Base-by-base conservation (phyloP, 2,329 filamentous ascomycete species). In the Fusarium paranaense region DNA sequence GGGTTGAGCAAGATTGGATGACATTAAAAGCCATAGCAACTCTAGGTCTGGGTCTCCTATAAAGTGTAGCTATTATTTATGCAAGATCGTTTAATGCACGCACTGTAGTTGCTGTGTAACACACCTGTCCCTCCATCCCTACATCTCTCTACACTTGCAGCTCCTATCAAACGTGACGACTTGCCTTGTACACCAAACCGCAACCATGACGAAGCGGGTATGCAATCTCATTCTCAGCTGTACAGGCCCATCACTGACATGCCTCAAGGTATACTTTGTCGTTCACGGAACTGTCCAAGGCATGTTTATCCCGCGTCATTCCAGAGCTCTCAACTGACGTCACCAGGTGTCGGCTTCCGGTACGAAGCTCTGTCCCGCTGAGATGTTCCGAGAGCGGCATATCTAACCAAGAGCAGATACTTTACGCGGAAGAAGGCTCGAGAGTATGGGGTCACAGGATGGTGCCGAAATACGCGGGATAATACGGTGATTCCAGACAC, bases 241-340 rank as follows among this genome's bases (percentile, higher is more conserved):
- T 9, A 6, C 14, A 13, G 14, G 2, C 38, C 38, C 2, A 14
- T n/a, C 50, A 6, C 54, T 78, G 30, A 78, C 22, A 18, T 3
- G 4, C n/a, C 25, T 0, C 6, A 58, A 92, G 90, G 82, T 91
- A 35, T 90, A 90, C 75, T 93, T 92, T 79, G 83, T 89, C 18
- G 92, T 91, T 67, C 90, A 93, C 76, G 92, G 92, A 63, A 87
- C 87, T 42, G 93, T 95, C 14, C 92, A 95, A 87, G 92, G 92
- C 91, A 83, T 70, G 83, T 74, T 62, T 9, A 42, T 62, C 22
- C 40, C n/a, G 10, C 10, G 11, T 18, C 10, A 22, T 30, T 22
- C 63, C 32, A 7, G 27, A 60, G 30, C 30, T 54, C 40, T 45
- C 11, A 65, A 71, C 77, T 83, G 77, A 82, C 80, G 75, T 78